phyloP scores from a whole-genome alignment of 2,329 filamentous ascomycete genomes.

The Arthrobotrys sinensis region DNA sequence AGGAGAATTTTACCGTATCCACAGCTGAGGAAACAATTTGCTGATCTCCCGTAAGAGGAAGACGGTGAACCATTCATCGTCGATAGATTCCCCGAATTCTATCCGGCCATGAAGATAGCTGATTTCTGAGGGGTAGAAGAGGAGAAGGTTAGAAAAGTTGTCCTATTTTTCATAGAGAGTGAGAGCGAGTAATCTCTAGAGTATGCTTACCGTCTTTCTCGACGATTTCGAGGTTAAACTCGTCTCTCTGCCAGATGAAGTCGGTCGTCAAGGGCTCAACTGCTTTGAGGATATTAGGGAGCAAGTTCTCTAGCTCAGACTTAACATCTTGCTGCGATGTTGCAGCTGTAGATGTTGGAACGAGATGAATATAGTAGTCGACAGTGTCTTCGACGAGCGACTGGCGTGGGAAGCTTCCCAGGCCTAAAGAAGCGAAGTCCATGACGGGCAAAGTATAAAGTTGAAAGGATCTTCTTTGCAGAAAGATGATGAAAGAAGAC shows the following conservation, averaged over 20 bases:
- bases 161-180: not conserved
- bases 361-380: slow-evolving; percentile 53
- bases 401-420: slow-evolving; percentile 57
- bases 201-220: slow-evolving; percentile 70
- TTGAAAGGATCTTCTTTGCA: not conserved
- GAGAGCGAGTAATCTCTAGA: not conserved
- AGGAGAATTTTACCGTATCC: slow-evolving; percentile 72
- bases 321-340: slow-evolving; percentile 39
- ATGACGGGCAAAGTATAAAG: slow-evolving; percentile 1
- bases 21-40: slow-evolving; percentile 79
- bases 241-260: slow-evolving; percentile 89
- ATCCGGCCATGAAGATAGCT: slow-evolving; percentile 81
- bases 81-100: slow-evolving; percentile 92
- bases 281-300: slow-evolving; percentile 47
- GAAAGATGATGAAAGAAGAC: slow-evolving; percentile 1
- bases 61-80: slow-evolving; percentile 97
- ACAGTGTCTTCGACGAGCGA: slow-evolving; percentile 57
- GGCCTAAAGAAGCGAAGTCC: slow-evolving; percentile 52
- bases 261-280: slow-evolving; percentile 57
- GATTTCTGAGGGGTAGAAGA: slow-evolving; percentile 66
- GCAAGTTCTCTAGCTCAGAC: slow-evolving; percentile 35
- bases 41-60: slow-evolving; percentile 88
- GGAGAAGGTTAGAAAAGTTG: not conserved
- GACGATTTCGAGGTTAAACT: slow-evolving; percentile 78
- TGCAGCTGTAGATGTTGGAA: slow-evolving; percentile 11